phyloP scores from a whole-genome alignment of 495 filamentous ascomycete species.

The Neurospora sp. region DNA sequence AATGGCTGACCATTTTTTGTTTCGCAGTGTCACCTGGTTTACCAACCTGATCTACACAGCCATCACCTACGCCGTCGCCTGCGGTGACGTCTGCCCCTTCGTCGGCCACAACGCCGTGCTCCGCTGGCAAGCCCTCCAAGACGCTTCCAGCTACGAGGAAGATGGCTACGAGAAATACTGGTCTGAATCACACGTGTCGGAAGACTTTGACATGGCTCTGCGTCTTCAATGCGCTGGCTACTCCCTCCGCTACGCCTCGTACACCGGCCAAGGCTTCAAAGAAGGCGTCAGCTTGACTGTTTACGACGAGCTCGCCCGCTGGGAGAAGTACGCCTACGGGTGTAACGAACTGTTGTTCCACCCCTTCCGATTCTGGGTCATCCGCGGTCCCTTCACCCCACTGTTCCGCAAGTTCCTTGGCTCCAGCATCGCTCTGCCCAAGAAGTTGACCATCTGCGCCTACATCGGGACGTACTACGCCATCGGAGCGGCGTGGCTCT shows the following conservation, averaged over 20 bases:
- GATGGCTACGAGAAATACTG: slow-evolving; percentile 55
- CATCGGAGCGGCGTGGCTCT: slow-evolving; percentile 54
- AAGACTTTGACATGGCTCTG: slow-evolving; percentile 69
- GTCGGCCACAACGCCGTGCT: slow-evolving; percentile 63
- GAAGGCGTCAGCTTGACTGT: slow-evolving; percentile 68
- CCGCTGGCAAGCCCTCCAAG: slow-evolving; percentile 59
- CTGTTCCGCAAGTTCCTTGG: slow-evolving; percentile 52
- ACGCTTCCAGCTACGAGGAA: slow-evolving; percentile 39
- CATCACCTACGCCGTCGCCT: slow-evolving; percentile 56
- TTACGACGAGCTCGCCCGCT: slow-evolving; percentile 63
- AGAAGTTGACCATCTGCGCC: slow-evolving; percentile 60
- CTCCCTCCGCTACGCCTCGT: slow-evolving; percentile 52
- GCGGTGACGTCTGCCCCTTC: slow-evolving; percentile 61
- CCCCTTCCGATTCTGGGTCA: slow-evolving; percentile 42
- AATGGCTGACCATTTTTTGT: slow-evolving; percentile 1
- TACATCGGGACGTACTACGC: slow-evolving; percentile 74
- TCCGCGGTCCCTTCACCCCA: slow-evolving; percentile 51
- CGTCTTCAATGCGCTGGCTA: slow-evolving; percentile 56
- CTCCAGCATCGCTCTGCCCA: slow-evolving; percentile 50
- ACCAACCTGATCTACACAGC: slow-evolving; percentile 63
- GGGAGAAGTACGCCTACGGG: slow-evolving; percentile 72
- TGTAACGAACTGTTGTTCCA: slow-evolving; percentile 57
- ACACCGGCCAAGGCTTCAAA: slow-evolving; percentile 56
- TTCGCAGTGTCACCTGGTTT: slow-evolving; percentile 56
- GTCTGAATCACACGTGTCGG: slow-evolving; percentile 64